Percentiles rank a stretch among this genome's conserved stretches.
These are phyloP conservation scores for Suhomyces sp. DNA, from an alignment of 805 yeast genomes.

Conservation along the genomic window DNA sequence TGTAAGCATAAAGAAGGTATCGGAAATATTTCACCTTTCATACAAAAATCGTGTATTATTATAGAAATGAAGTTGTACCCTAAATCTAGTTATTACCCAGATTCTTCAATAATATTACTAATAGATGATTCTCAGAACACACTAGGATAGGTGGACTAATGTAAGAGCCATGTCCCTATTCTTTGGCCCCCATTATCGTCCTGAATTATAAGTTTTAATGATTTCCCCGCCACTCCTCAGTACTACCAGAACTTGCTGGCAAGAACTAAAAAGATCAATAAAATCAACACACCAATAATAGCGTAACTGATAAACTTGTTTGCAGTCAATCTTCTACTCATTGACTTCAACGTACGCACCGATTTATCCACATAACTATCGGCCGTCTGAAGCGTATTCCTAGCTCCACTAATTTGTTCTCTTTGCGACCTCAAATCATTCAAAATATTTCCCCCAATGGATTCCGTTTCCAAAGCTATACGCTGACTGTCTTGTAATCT, in stretches of 20 bases:
- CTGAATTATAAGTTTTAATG: no score
- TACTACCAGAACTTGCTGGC: constrained; percentile 72
- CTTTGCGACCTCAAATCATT: constrained; percentile 88
- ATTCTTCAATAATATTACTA: no score
- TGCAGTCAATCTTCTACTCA: constrained; percentile 92
- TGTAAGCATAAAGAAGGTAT: no score
- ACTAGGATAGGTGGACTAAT: no score
- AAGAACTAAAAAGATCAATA: constrained; percentile 78
- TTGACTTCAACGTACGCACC: constrained; percentile 78
- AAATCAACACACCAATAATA: constrained; percentile 80
- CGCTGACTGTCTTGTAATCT: constrained; percentile 85
- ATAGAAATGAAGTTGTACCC: no score
- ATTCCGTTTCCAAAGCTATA: constrained; percentile 89
- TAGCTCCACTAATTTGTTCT: constrained; percentile 83
- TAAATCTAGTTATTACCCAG: no score
- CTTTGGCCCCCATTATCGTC: no score
- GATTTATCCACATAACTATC: constrained; percentile 91
- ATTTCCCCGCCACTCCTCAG: no score
- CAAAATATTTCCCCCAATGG: constrained; percentile 85
- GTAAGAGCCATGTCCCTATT: no score
- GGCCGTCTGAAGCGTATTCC: constrained; percentile 85
- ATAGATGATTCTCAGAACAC: no score
- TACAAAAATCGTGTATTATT: no score
- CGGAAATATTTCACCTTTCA: no score
- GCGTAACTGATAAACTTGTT: constrained; percentile 88